Evolutionary conservation across 306 rosid species (phyloP).

Genomic region (Prunus mume): DNA sequence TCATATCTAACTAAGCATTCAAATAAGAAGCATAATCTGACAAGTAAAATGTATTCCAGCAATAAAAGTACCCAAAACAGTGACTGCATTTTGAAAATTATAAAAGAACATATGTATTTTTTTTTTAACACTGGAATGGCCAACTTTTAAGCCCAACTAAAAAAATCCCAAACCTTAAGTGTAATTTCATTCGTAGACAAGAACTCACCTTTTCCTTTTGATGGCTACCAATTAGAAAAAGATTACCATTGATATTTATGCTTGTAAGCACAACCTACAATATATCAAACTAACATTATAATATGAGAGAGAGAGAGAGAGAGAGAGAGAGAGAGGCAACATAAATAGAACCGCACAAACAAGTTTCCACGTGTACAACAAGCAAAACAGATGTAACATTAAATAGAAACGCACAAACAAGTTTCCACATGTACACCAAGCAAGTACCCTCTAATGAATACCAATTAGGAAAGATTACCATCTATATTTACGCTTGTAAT

Average conservation of each 20-base stretch:
- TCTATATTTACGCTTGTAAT: constrained; percentile 60
- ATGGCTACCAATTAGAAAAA: constrained; percentile 61
- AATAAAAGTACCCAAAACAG: not conserved
- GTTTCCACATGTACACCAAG: not conserved
- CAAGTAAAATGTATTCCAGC: not conserved
- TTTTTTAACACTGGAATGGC: not conserved
- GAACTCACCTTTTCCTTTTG: constrained; percentile 42
- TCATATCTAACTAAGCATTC: not conserved
- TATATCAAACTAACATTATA: constrained; percentile 11
- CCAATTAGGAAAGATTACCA: constrained; percentile 49
- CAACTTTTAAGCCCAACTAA: not conserved
- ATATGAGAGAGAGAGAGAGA: not conserved
- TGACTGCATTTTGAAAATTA: not conserved
- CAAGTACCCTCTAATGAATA: constrained; percentile 41
- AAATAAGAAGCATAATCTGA: not conserved
- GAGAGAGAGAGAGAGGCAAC: not conserved
- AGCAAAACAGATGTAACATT: not conserved
- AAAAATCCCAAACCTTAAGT: not conserved
- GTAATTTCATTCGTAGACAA: not conserved
- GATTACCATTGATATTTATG: constrained; percentile 51
- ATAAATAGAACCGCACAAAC: not conserved
- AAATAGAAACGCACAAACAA: not conserved
- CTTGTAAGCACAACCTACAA: constrained; percentile 77
- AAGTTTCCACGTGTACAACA: not conserved
- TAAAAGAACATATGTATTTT: not conserved